These are phyloP conservation scores for Penicillium riverlandense DNA, from an alignment of 495 filamentous ascomycete species.

Conservation along the genomic window DNA sequence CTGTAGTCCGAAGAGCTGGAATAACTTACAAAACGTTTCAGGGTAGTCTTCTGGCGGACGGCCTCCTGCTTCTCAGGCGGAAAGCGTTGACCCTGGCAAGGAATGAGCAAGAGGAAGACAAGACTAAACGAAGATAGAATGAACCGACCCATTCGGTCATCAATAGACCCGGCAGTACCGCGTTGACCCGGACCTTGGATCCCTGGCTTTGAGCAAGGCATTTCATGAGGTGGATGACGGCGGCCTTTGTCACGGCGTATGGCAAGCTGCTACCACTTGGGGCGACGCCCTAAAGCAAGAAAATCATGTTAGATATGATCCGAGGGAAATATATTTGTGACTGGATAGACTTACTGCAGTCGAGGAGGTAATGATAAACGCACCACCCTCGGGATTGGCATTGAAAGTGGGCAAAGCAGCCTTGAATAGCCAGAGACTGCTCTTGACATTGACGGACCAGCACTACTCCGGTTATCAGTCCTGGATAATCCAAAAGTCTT, in stretches of 20 bases:
- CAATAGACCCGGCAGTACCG: conserved; percentile 58
- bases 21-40: conserved; percentile 37
- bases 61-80: conserved; percentile 30
- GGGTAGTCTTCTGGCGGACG: conserved; percentile 26
- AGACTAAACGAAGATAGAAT: no score
- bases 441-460: conserved; percentile 65
- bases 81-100: conserved; percentile 38
- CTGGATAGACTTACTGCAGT: conserved; percentile 38
- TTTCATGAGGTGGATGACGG: conserved; percentile 63
- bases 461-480: conserved; percentile 35
- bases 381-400: conserved; percentile 60
- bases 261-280: conserved; percentile 53
- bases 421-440: conserved; percentile 53
- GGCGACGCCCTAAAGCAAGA: conserved; percentile 29
- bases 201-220: conserved; percentile 63
- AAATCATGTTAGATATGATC: not conserved
- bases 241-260: conserved; percentile 62
- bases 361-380: conserved; percentile 61
- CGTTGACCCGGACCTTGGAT: conserved; percentile 58
- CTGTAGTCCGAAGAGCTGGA: not conserved
- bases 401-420: conserved; percentile 60
- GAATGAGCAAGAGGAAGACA: not conserved
- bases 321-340: not conserved
- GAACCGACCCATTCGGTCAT: conserved; percentile 63
- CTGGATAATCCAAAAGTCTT: not conserved